Conservation (phyloP, 2,329 filamentous ascomycete species). For the Paecilomyces sp. region DNA sequence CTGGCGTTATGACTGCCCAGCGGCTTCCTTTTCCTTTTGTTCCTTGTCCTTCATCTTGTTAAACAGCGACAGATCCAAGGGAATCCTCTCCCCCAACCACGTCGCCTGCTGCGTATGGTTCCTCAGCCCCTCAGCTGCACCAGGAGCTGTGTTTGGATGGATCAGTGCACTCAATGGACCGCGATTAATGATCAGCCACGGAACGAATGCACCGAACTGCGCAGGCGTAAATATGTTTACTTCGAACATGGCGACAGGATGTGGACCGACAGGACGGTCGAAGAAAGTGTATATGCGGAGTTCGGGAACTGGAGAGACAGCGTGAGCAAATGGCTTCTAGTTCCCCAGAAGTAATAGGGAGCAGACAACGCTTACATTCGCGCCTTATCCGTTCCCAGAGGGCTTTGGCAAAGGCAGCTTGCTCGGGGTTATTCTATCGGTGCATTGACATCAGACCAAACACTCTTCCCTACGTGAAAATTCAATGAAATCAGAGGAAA, state of each 20-base stretch:
- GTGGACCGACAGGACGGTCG: constrained; percentile 72
- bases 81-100: constrained; percentile 40
- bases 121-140: constrained; percentile 44
- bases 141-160: constrained; percentile 64
- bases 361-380: constrained; percentile 55
- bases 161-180: constrained; percentile 72
- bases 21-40: constrained; percentile 3
- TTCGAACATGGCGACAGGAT: constrained; percentile 84
- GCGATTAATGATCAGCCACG: constrained; percentile 76
- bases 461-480: not conserved
- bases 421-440: constrained; percentile 49
- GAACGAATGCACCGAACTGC: constrained; percentile 82
- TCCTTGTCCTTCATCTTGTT: constrained; percentile 18
- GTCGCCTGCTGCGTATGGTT: constrained; percentile 39
- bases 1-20: not conserved
- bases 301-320: constrained; percentile 61
- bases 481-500: not conserved
- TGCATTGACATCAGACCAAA: not conserved
- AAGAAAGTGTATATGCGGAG: constrained; percentile 73
- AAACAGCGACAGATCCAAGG: constrained; percentile 34
- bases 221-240: constrained; percentile 79
- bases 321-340: not conserved
- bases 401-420: constrained; percentile 61
- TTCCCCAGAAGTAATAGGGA: not conserved
- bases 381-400: constrained; percentile 71